Evolutionary conservation across 2,329 filamentous ascomycete species (phyloP), one percentile per base, ranked within the genome.

Genomic region (Amesomyces nigricolor): DNA sequence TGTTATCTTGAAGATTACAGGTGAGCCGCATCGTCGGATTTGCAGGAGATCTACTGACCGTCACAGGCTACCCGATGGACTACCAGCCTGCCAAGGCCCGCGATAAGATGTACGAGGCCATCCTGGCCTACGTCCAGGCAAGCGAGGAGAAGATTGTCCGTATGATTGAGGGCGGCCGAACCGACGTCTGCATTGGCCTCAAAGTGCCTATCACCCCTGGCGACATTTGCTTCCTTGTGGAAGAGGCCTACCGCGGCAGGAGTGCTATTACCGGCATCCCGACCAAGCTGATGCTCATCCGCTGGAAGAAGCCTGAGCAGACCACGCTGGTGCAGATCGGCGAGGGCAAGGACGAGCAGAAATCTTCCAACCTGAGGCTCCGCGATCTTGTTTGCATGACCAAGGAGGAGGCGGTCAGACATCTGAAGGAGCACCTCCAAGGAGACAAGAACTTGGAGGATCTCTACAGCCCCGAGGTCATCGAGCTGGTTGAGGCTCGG

Each of bases 91-190:
- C 82, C 51, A 96, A 96, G 70, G 84, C 83, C 9, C 79, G 92
- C 14, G 90, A 95, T 47, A 96, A 95, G 73, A 85, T 96, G 79
- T 96, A 96, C 70, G 91, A 96, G 56, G 83, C 85, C 38, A 87
- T 96, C 32, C 74, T 94, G 3, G 83, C 84, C 0, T 78, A 80
- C 17, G 72, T 97, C 2, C 90, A 96, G 67, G 85, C 84, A 29
- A 78, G 81, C 13, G 89, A 96, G 67, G 91, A 95, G 67, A 86
- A 88, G 56, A 69, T 94, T 1, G 83, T 86, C 0, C 78, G 81
- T 54, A 67, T 75, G 32, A 68, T 70, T 54, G 73, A 77, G 16
- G 76, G 75, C 2, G 69, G 73, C 48, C 71, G 80, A 45, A 47
- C 66, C 2, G 71, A 77, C 53, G 72, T 85, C 54, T 74, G 80